Evolutionary conservation across 1,284 basidiomycete genomes (phyloP).

Genomic region (Cutaneotrichosporon sp.): DNA sequence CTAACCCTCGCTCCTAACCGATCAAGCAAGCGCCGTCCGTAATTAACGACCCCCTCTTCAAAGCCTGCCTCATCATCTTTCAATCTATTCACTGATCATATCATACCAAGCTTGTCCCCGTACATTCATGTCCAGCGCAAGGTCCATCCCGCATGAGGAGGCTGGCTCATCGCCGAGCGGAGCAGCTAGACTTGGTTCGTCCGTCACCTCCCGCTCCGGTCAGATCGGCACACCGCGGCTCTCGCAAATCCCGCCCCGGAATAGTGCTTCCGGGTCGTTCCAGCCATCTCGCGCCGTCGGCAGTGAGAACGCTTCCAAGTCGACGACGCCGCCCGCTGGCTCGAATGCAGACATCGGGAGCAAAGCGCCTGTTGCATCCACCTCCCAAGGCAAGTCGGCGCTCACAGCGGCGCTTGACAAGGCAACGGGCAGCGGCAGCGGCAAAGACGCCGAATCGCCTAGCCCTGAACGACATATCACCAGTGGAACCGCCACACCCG

Average conservation of each 20-base stretch:
- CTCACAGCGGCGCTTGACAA: constrained; percentile 9
- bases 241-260: constrained; percentile 13
- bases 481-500: constrained; percentile 6
- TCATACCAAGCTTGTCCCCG: too few relatives aligned
- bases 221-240: constrained; percentile 12
- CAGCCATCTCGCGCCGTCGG: background rate
- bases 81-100: too few relatives aligned
- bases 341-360: constrained; percentile 7
- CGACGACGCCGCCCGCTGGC: background rate
- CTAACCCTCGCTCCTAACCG: too few relatives aligned
- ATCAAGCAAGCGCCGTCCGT: too few relatives aligned
- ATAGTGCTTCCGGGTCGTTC: constrained; percentile 3
- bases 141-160: background rate
- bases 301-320: background rate
- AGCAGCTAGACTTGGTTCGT: background rate
- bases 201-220: constrained; percentile 1
- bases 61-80: too few relatives aligned
- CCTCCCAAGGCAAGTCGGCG: constrained; percentile 2
- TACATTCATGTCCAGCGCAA: background rate
- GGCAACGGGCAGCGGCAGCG: background rate
- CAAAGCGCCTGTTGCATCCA: background rate
- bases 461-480: background rate
- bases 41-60: too few relatives aligned
- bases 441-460: background rate
- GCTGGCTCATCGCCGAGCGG: background rate